These are phyloP conservation scores for Aspergillus costaricaensis DNA, from an alignment of 2,329 filamentous ascomycete genomes.

Conservation along the genomic window DNA sequence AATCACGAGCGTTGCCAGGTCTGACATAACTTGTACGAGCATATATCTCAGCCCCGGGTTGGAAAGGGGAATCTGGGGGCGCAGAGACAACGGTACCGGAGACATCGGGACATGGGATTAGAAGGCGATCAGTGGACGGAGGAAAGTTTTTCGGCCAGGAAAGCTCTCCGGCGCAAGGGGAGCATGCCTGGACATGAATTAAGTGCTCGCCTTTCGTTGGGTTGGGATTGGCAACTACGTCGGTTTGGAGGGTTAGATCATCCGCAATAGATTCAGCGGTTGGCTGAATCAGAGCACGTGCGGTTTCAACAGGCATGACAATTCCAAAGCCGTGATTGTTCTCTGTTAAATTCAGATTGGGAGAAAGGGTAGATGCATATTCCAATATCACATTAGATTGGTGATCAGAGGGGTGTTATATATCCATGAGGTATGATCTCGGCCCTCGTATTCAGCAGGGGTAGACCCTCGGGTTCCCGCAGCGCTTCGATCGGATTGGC, in stretches of 20 bases:
- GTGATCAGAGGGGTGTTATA: background rate
- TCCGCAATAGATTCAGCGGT: background rate
- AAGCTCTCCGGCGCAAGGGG: conserved; percentile 47
- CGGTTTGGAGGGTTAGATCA: conserved; percentile 10
- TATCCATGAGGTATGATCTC: background rate
- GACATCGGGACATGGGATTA: conserved; percentile 48
- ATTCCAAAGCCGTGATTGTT: background rate
- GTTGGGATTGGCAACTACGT: conserved; percentile 23
- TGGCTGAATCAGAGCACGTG: conserved; percentile 18
- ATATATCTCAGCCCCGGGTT: conserved; percentile 43
- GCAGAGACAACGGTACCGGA: conserved; percentile 42
- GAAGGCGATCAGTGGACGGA: conserved; percentile 22
- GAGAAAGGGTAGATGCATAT: background rate
- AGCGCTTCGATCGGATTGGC: too few relatives aligned
- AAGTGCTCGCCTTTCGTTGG: conserved; percentile 38
- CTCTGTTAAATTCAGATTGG: background rate
- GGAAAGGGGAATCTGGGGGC: conserved; percentile 40
- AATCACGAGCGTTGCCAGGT: conserved; percentile 42
- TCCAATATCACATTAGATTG: background rate
- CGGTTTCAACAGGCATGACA: conserved; percentile 2
- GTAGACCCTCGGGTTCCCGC: too few relatives aligned
- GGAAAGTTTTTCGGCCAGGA: conserved; percentile 43
- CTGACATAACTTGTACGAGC: conserved; percentile 39
- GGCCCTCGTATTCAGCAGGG: too few relatives aligned
- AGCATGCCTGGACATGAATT: conserved; percentile 42